A percentile compares a stretch with the other conserved stretches of the same genome.
These are phyloP conservation scores for Pyrenophora seminiperda DNA, from an alignment of 2,329 filamentous ascomycete species.

Conservation along the genomic window DNA sequence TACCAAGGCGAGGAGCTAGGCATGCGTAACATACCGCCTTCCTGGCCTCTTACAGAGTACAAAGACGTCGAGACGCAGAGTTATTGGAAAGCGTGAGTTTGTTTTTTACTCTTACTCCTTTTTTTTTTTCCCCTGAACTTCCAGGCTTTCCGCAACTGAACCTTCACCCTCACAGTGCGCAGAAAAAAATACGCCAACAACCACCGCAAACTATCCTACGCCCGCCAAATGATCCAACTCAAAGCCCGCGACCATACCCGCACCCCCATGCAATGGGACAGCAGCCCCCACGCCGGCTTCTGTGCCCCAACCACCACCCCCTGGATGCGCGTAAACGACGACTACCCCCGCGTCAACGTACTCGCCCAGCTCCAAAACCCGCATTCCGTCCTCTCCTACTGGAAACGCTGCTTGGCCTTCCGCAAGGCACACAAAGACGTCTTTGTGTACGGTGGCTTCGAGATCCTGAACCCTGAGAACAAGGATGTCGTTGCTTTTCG, in stretches of 20 bases:
- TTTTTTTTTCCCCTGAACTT: too few species aligned
- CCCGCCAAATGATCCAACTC: conserved; percentile 55
- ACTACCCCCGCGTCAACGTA: conserved; percentile 62
- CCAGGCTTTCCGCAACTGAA: too few species aligned
- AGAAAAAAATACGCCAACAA: conserved; percentile 37
- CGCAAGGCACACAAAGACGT: conserved; percentile 64
- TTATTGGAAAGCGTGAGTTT: conserved; percentile 53
- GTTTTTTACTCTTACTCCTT: too few species aligned
- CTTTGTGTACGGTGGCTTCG: conserved; percentile 67
- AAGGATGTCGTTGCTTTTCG: conserved; percentile 39
- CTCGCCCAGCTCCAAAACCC: conserved; percentile 54
- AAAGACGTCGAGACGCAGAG: conserved; percentile 62
- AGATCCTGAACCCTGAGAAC: conserved; percentile 57
- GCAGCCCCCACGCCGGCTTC: conserved; percentile 64
- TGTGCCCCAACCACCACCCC: conserved; percentile 55
- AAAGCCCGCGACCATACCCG: conserved; percentile 70
- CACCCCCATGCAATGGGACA: conserved; percentile 71
- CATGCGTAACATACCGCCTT: conserved; percentile 54
- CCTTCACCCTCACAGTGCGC: conserved; percentile 25
- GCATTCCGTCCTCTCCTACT: conserved; percentile 64
- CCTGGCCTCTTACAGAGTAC: conserved; percentile 54
- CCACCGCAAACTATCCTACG: conserved; percentile 32
- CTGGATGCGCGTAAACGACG: conserved; percentile 66
- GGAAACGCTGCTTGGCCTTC: conserved; percentile 60
- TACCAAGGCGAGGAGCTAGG: conserved; percentile 59